These are phyloP conservation scores for Lichina pygmaea DNA, from an alignment of 495 filamentous ascomycete species.

Conservation along the genomic window DNA sequence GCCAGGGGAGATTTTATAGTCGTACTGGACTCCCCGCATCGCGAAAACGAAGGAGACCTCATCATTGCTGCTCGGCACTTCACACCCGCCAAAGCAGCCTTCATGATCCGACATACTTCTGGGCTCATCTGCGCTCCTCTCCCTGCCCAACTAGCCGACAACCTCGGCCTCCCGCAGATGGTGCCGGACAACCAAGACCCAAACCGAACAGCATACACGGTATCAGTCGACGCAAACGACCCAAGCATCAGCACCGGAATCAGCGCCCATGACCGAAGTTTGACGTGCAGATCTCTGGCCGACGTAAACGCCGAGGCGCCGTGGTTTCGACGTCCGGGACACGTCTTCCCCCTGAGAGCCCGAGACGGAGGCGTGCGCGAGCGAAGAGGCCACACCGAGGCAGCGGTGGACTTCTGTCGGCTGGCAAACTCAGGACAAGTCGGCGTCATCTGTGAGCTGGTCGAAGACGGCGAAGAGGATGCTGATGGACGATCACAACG, in stretches of 20 bases:
- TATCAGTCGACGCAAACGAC: slow-evolving; percentile 54
- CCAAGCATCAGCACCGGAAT: slow-evolving; percentile 68
- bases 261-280: slow-evolving; percentile 59
- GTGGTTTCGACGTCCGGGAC: slow-evolving; percentile 61
- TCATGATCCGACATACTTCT: slow-evolving; percentile 68
- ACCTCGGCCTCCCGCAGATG: slow-evolving; percentile 71
- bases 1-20: slow-evolving; percentile 83
- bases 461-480: slow-evolving; percentile 48
- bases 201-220: slow-evolving; percentile 74
- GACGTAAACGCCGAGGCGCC: slow-evolving; percentile 25
- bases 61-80: slow-evolving; percentile 77
- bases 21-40: slow-evolving; percentile 66
- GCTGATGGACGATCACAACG: slow-evolving; percentile 26
- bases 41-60: slow-evolving; percentile 95
- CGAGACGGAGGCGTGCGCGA: slow-evolving; percentile 54
- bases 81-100: slow-evolving; percentile 77
- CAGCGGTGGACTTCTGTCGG: slow-evolving; percentile 64
- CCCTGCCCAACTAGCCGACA: slow-evolving; percentile 30
- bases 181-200: slow-evolving; percentile 56
- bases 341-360: slow-evolving; percentile 69
- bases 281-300: slow-evolving; percentile 60
- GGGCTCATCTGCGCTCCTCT: slow-evolving; percentile 80
- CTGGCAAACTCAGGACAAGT: slow-evolving; percentile 47
- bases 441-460: slow-evolving; percentile 65
- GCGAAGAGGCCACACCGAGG: slow-evolving; percentile 74